Percentiles rank a stretch among this genome's conserved stretches.
phyloP scores from a whole-genome alignment of 2,329 filamentous ascomycete species.

The Hymenoscyphus repandus region DNA sequence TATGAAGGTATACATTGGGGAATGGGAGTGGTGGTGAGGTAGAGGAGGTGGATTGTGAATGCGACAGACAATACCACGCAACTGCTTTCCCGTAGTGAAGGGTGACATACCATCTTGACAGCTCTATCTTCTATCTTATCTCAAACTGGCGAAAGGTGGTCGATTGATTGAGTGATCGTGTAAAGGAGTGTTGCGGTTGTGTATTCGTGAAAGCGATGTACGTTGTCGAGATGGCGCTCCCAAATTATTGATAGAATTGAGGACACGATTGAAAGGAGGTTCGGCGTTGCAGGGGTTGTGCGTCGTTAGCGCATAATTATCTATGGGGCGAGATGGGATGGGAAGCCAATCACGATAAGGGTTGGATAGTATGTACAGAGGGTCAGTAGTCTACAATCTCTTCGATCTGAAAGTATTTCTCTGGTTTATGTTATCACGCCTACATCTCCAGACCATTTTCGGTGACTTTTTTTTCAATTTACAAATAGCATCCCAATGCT shows the following conservation, averaged over 20 bases:
- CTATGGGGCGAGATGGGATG: too few relatives aligned
- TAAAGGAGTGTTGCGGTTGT: conserved; percentile 4
- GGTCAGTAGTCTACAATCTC: too few relatives aligned
- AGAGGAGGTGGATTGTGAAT: neutral
- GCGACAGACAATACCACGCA: neutral
- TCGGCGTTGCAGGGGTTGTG: conserved; percentile 8
- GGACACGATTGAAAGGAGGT: conserved; percentile 26
- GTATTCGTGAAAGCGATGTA: conserved; percentile 9
- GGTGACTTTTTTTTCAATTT: neutral
- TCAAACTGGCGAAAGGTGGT: neutral
- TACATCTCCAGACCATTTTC: neutral
- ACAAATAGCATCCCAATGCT: neutral
- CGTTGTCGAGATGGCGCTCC: conserved; percentile 2
- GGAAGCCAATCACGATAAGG: neutral
- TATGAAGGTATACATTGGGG: neutral
- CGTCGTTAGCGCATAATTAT: neutral
- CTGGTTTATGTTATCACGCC: neutral
- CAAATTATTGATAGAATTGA: conserved; percentile 14
- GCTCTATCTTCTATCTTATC: neutral
- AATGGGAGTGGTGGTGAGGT: neutral
- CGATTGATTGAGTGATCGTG: too few relatives aligned
- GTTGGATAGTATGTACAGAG: too few relatives aligned
- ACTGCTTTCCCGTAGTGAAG: neutral
- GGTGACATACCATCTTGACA: conserved; percentile 17
- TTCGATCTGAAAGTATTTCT: too few relatives aligned